Evolutionary conservation across 495 filamentous ascomycete genomes (phyloP).

Genomic region (Lophiostoma macrostomum): DNA sequence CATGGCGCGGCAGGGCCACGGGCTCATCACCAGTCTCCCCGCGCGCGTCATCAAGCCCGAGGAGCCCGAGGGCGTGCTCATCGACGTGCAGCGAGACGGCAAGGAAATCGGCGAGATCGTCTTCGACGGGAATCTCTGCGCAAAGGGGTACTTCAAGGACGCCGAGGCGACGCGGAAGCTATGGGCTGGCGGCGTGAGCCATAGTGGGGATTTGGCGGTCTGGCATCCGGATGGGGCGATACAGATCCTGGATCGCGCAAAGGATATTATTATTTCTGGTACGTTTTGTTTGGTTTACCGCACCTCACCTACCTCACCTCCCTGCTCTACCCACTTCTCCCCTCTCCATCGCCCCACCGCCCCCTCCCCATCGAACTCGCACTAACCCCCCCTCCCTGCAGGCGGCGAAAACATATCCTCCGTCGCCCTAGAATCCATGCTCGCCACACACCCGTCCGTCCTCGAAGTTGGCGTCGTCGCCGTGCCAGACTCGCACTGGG

Average conservation of each 20-base stretch:
- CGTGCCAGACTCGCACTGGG: slow-evolving; percentile 89
- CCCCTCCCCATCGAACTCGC: neutral
- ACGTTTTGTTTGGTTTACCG: slow-evolving; percentile 33
- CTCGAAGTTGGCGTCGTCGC: slow-evolving; percentile 89
- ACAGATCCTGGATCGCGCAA: slow-evolving; percentile 89
- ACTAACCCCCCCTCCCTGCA: slow-evolving; percentile 36
- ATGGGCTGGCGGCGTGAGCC: slow-evolving; percentile 81
- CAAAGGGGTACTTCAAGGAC: slow-evolving; percentile 89
- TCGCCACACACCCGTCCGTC: slow-evolving; percentile 83
- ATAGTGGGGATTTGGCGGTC: slow-evolving; percentile 89
- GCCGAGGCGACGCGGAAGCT: slow-evolving; percentile 79
- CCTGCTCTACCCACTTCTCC: neutral
- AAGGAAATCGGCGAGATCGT: slow-evolving; percentile 92
- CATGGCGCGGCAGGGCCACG: slow-evolving; percentile 94
- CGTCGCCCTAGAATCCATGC: slow-evolving; percentile 85
- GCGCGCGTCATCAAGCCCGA: slow-evolving; percentile 80
- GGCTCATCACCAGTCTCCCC: slow-evolving; percentile 80
- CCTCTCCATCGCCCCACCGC: neutral
- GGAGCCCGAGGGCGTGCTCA: slow-evolving; percentile 59
- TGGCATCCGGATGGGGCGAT: slow-evolving; percentile 85
- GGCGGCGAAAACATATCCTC: slow-evolving; percentile 97
- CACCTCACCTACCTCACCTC: neutral
- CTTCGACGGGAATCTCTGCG: slow-evolving; percentile 88
- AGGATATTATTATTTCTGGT: slow-evolving; percentile 99
- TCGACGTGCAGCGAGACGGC: slow-evolving; percentile 77